A percentile compares a stretch with the other conserved stretches of the same genome.
Evolutionary conservation across 441 rosid genomes (phyloP).

Genomic region (Melastoma candidum): DNA sequence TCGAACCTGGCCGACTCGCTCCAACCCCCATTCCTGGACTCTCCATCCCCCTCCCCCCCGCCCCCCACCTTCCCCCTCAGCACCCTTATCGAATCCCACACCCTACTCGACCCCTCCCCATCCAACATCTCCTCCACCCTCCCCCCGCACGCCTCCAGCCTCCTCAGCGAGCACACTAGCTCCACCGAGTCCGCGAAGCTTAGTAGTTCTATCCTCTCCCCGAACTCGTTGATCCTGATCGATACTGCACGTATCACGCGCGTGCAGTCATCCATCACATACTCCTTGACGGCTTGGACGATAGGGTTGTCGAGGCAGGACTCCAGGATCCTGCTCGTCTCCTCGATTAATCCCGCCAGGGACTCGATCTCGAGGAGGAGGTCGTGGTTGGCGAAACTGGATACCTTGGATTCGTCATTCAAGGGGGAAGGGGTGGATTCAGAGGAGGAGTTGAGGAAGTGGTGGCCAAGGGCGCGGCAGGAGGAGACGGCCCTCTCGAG

Average conservation of each 20-base stretch:
- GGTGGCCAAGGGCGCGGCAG: conserved; percentile 54
- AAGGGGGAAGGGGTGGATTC: conserved; percentile 23
- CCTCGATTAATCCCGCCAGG: conserved; percentile 40
- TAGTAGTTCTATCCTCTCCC: conserved; percentile 34
- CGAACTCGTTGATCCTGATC: conserved; percentile 46
- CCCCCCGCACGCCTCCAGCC: conserved; percentile 45
- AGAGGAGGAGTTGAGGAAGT: conserved; percentile 20
- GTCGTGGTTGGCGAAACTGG: conserved; percentile 35
- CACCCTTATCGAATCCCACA: conserved; percentile 45
- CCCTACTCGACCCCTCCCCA: conserved; percentile 23
- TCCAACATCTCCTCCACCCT: conserved; percentile 20
- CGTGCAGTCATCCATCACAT: conserved; percentile 49
- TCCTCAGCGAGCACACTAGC: conserved; percentile 45
- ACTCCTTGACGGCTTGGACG: conserved; percentile 23
- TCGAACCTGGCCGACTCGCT: conserved; percentile 63
- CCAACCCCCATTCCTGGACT: conserved; percentile 2
- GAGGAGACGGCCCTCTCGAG: conserved; percentile 55
- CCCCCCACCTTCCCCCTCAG: conserved; percentile 25
- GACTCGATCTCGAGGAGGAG: conserved; percentile 46
- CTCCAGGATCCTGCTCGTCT: conserved; percentile 40
- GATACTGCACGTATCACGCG: conserved; percentile 41
- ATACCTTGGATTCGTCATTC: conserved; percentile 43
- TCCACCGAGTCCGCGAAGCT: conserved; percentile 54
- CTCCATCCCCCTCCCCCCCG: conserved; percentile 19
- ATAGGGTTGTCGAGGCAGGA: conserved; percentile 24